Evolutionary conservation across 805 yeast genomes (phyloP).

Genomic region (Isabelozyma rhagii): DNA sequence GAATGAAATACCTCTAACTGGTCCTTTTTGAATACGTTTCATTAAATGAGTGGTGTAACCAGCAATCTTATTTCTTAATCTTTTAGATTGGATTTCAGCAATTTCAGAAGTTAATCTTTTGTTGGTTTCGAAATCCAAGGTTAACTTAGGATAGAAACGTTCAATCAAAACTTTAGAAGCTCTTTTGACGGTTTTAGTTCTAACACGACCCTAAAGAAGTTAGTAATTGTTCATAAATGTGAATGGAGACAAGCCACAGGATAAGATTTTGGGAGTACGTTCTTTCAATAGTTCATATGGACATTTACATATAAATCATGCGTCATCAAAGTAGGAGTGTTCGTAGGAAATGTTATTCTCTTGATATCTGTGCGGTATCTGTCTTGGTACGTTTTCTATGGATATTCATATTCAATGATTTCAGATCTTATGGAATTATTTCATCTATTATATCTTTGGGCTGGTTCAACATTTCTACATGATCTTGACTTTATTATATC

Average conservation of each 20-base stretch:
- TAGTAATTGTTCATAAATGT: conserved; percentile 15
- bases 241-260: not conserved
- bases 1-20: conserved; percentile 99
- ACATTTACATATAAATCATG: not conserved
- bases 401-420: too few relatives aligned
- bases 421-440: too few relatives aligned
- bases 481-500: too few relatives aligned
- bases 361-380: too few relatives aligned
- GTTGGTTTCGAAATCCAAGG: conserved; percentile 99
- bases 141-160: conserved; percentile 99
- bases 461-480: too few relatives aligned
- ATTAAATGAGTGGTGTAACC: conserved; percentile 99
- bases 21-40: conserved; percentile 99
- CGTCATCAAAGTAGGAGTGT: not conserved
- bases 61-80: conserved; percentile 99
- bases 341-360: too few relatives aligned
- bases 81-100: conserved; percentile 98
- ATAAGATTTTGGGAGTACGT: not conserved
- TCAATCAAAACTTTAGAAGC: conserved; percentile 99
- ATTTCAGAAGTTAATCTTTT: conserved; percentile 98
- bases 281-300: not conserved
- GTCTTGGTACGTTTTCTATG: too few relatives aligned
- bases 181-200: conserved; percentile 99
- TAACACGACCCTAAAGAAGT: conserved; percentile 91
- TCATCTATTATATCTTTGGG: too few relatives aligned